Percentiles rank a stretch among this genome's conserved stretches.
phyloP scores from a whole-genome alignment of 768 basidiomycete genomes.

The Hygrophorus russula region DNA sequence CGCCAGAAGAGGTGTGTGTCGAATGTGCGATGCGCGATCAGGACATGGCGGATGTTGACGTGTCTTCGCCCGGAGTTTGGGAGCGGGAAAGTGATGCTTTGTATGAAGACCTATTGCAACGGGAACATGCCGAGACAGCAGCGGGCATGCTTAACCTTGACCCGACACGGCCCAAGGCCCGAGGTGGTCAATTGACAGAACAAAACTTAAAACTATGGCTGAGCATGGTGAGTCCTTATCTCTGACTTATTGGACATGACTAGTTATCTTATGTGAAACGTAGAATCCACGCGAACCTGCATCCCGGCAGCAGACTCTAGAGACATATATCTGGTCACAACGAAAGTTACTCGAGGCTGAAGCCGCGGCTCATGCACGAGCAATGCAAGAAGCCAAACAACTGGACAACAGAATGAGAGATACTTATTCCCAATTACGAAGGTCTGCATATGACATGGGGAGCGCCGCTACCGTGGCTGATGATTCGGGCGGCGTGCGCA shows the following conservation, averaged over 20 bases:
- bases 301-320: conserved; percentile 73
- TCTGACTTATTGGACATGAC: conserved; percentile 4
- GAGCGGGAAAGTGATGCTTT: conserved; percentile 78
- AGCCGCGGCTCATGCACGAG: conserved; percentile 63
- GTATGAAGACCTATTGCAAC: conserved; percentile 64
- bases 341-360: conserved; percentile 74
- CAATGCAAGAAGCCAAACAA: conserved; percentile 67
- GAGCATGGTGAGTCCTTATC: conserved; percentile 45
- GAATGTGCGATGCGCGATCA: conserved; percentile 99
- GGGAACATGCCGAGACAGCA: conserved; percentile 61
- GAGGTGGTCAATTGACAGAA: conserved; percentile 61
- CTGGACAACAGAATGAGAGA: conserved; percentile 72
- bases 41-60: conserved; percentile 94
- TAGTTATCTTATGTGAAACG: conserved; percentile 6
- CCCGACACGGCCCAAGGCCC: conserved; percentile 47
- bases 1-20: conserved; percentile 79
- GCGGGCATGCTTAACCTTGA: conserved; percentile 41
- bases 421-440: conserved; percentile 67
- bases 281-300: conserved; percentile 89
- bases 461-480: conserved; percentile 35
- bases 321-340: conserved; percentile 75
- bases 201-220: conserved; percentile 76
- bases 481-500: conserved; percentile 56
- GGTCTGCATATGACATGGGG: conserved; percentile 66
- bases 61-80: conserved; percentile 80